Evolutionary conservation across 352 stramenopile species (phyloP).

Genomic region (Aphanomyces euteiches): DNA sequence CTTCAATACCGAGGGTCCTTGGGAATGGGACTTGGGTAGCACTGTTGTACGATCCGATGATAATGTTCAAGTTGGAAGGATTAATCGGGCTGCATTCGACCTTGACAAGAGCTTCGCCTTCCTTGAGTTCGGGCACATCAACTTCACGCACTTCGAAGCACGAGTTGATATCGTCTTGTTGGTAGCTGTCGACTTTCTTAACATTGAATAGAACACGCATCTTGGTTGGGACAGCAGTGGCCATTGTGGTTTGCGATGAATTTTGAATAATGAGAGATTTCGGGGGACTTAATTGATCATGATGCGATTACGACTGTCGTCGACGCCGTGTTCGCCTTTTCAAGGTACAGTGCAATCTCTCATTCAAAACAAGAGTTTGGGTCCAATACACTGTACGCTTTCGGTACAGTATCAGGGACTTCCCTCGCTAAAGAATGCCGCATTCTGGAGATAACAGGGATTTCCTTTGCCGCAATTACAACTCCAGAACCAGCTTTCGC

Average conservation of each 20-base stretch:
- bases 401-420: too few relatives aligned
- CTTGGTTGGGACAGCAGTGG: slow-evolving; percentile 8
- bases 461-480: too few relatives aligned
- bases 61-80: slow-evolving; percentile 30
- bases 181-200: slow-evolving; percentile 21
- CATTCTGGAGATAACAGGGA: too few relatives aligned
- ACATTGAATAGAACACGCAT: slow-evolving; percentile 30
- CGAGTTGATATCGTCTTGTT: slow-evolving; percentile 21
- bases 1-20: slow-evolving; percentile 26
- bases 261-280: background rate
- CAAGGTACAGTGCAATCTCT: background rate
- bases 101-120: slow-evolving; percentile 36
- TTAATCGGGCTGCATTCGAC: slow-evolving; percentile 34
- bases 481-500: too few relatives aligned
- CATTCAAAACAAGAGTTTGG: too few relatives aligned
- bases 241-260: background rate
- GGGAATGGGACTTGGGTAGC: background rate
- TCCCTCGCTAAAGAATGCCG: too few relatives aligned
- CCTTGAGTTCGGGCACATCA: slow-evolving; percentile 27
- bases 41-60: slow-evolving; percentile 13
- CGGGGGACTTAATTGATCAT: too few relatives aligned
- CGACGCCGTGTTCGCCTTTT: too few relatives aligned
- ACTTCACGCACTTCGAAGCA: slow-evolving; percentile 32
- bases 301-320: background rate
- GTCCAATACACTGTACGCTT: too few relatives aligned